Conservation (phyloP, 257 asterid species). For the Solanum lignicaule region DNA sequence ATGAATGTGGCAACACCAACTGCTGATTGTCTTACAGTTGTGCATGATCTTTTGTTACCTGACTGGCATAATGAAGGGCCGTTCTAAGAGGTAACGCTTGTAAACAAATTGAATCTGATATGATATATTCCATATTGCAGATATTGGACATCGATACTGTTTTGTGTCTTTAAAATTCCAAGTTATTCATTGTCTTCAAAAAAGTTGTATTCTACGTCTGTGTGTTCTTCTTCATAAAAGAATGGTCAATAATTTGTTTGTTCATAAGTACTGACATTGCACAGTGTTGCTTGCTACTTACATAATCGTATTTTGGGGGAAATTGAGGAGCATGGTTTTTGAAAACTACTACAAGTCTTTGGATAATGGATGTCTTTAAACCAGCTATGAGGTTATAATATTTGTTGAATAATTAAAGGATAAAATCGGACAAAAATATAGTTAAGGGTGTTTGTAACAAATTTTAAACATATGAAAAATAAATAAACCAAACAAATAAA, state of each 20-base stretch:
- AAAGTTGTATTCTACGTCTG: neutral
- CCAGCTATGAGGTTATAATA: no score
- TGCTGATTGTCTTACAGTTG: constrained; percentile 33
- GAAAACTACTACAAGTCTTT: constrained; percentile 33
- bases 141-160: neutral
- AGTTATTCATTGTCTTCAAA: neutral
- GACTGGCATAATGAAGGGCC: constrained; percentile 29
- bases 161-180: neutral
- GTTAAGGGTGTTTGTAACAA: no score
- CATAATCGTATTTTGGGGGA: constrained; percentile 45
- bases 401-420: no score
- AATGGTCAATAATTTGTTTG: neutral
- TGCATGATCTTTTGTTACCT: constrained; percentile 29
- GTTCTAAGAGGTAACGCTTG: constrained; percentile 21
- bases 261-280: neutral
- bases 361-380: constrained; percentile 2
- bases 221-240: neutral
- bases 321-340: constrained; percentile 42
- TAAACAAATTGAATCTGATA: neutral
- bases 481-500: no score
- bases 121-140: neutral
- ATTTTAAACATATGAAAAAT: no score
- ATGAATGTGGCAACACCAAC: constrained; percentile 57
- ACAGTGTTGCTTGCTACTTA: neutral
- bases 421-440: no score